Evolutionary conservation across 2,329 filamentous ascomycete species (phyloP).

Genomic region (Calonectria hongkongensis): DNA sequence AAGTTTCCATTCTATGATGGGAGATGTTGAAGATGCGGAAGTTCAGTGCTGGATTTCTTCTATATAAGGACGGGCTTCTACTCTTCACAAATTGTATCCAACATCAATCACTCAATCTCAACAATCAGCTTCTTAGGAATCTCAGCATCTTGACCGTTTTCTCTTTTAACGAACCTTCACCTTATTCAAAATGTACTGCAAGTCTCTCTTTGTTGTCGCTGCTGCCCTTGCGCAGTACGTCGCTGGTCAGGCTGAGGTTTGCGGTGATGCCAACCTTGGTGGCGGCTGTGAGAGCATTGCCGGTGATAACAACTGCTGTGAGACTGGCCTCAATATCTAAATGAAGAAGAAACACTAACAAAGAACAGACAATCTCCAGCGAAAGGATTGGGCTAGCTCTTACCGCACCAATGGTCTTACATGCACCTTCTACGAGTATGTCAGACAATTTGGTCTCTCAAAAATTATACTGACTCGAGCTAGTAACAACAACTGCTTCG

Average conservation of each 20-base stretch:
- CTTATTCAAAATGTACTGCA: background rate
- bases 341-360: background rate
- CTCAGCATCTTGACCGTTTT: too few species aligned
- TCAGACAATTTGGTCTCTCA: background rate
- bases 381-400: constrained; percentile 12
- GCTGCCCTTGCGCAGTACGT: background rate
- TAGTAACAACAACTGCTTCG: constrained; percentile 15
- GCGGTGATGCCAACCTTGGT: constrained; percentile 3
- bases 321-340: too few species aligned
- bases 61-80: too few species aligned
- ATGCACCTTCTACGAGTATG: constrained; percentile 14
- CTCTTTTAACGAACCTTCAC: too few species aligned
- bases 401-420: constrained; percentile 4
- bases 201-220: background rate
- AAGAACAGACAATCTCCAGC: background rate
- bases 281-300: background rate
- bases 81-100: too few species aligned
- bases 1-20: too few species aligned
- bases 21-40: too few species aligned
- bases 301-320: background rate
- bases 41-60: too few species aligned
- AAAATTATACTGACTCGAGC: background rate
- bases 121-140: too few species aligned
- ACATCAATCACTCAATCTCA: too few species aligned
- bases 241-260: background rate